phyloP scores from a whole-genome alignment of 1,284 basidiomycete species.

The Coniophora puteana region DNA sequence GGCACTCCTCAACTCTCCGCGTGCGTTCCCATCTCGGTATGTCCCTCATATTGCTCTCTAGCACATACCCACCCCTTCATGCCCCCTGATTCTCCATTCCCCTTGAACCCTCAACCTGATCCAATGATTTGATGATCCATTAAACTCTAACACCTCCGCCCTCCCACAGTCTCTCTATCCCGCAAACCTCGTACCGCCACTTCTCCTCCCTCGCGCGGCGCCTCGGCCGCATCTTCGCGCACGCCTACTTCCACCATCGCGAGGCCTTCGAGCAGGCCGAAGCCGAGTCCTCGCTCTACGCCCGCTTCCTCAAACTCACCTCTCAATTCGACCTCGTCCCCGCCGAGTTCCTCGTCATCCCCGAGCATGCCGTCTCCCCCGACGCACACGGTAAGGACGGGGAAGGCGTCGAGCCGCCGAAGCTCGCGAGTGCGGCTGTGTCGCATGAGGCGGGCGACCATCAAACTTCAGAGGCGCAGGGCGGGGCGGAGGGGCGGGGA shows the following conservation, averaged over 20 bases:
- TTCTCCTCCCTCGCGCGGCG: conserved; percentile 86
- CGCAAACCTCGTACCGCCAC: conserved; percentile 77
- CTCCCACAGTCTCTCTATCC: conserved; percentile 67
- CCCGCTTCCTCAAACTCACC: conserved; percentile 84
- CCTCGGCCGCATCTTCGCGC: conserved; percentile 92
- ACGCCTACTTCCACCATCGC: conserved; percentile 92
- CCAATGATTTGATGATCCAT: conserved; percentile 14
- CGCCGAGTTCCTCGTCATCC: conserved; percentile 80
- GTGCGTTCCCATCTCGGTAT: conserved; percentile 88
- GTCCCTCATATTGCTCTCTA: conserved; percentile 14
- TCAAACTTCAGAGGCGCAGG: conserved; percentile 14
- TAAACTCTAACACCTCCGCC: background rate
- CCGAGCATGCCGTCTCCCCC: conserved; percentile 34
- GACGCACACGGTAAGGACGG: conserved; percentile 22
- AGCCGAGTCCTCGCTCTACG: conserved; percentile 88
- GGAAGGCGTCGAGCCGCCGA: conserved; percentile 42
- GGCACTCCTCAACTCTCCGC: conserved; percentile 87
- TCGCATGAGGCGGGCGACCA: conserved; percentile 15
- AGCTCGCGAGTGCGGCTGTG: conserved; percentile 43
- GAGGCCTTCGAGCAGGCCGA: conserved; percentile 90
- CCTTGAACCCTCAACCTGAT: conserved; percentile 10
- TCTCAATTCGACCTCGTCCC: conserved; percentile 82
- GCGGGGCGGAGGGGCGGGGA: too few species aligned
- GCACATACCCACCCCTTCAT: too few species aligned
- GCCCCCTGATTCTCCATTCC: conserved; percentile 17